phyloP scores from a whole-genome alignment of 495 filamentous ascomycete species.

The Bathelium albidoporum region DNA sequence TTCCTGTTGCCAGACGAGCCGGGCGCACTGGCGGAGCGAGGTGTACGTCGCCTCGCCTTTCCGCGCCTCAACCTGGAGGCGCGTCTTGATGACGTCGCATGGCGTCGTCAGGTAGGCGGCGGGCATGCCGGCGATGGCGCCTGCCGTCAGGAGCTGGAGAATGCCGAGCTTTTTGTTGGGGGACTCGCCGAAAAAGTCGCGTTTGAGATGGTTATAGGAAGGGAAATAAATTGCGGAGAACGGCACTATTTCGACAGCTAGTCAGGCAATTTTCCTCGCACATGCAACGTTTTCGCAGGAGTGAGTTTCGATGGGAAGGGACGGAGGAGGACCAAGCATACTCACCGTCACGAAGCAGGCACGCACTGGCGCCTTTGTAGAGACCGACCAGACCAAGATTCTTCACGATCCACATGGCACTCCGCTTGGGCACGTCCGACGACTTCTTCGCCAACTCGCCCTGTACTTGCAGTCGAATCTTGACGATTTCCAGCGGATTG shows the following conservation, averaged over 20 bases:
- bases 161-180: constrained; percentile 84
- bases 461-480: constrained; percentile 96
- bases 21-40: constrained; percentile 75
- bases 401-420: constrained; percentile 92
- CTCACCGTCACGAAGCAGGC: constrained; percentile 70
- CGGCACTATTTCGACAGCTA: constrained; percentile 45
- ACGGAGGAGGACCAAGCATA: neutral
- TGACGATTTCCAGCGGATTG: constrained; percentile 97
- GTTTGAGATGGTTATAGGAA: constrained; percentile 86
- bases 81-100: constrained; percentile 98
- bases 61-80: constrained; percentile 90
- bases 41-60: constrained; percentile 87
- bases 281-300: neutral
- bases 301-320: neutral
- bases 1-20: constrained; percentile 76
- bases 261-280: neutral
- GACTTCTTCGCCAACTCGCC: constrained; percentile 87
- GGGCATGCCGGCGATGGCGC: constrained; percentile 97
- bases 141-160: constrained; percentile 83
- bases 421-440: constrained; percentile 62
- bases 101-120: constrained; percentile 95
- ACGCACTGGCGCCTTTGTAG: constrained; percentile 96
- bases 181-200: constrained; percentile 84
- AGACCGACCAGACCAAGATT: constrained; percentile 91
- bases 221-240: constrained; percentile 99